Evolutionary conservation across 1,284 basidiomycete species (phyloP).

Genomic region (Apiotrichum veenhuisii): DNA sequence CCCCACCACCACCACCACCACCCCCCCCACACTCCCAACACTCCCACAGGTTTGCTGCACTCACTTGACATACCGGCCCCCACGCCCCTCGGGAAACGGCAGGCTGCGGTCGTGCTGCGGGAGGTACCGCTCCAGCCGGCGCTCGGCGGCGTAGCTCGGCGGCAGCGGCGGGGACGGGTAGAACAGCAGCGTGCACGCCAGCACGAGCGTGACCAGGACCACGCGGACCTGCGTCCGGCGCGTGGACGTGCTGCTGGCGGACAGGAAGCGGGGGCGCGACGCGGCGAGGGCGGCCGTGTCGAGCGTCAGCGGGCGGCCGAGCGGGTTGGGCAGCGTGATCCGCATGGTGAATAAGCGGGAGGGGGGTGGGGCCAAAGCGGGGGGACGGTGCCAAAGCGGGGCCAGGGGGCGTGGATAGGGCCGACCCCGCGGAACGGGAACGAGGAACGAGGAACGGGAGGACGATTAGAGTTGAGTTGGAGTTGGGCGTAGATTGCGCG

Average conservation of each 20-base stretch:
- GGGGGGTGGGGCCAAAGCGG: too few relatives aligned
- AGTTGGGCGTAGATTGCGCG: too few relatives aligned
- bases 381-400: too few relatives aligned
- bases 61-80: slow-evolving; percentile 40
- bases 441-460: too few relatives aligned
- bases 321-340: slow-evolving; percentile 32
- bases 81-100: slow-evolving; percentile 27
- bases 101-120: slow-evolving; percentile 22
- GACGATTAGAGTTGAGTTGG: too few relatives aligned
- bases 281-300: slow-evolving; percentile 9
- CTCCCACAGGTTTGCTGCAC: slow-evolving; percentile 6
- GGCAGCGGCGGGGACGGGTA: slow-evolving; percentile 38
- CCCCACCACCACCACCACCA: neutral
- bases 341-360: slow-evolving; percentile 7
- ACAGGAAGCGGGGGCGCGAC: neutral
- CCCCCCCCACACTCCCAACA: too few relatives aligned
- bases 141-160: slow-evolving; percentile 35
- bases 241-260: neutral
- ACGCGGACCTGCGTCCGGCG: slow-evolving; percentile 1
- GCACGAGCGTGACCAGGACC: neutral
- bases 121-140: slow-evolving; percentile 11
- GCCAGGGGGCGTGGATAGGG: too few relatives aligned
- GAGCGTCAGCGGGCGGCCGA: slow-evolving; percentile 31
- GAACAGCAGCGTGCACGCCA: slow-evolving; percentile 1
- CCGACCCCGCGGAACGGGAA: too few relatives aligned